Conservation (phyloP, 2,329 filamentous ascomycete species). For the Fusarium sp. region DNA sequence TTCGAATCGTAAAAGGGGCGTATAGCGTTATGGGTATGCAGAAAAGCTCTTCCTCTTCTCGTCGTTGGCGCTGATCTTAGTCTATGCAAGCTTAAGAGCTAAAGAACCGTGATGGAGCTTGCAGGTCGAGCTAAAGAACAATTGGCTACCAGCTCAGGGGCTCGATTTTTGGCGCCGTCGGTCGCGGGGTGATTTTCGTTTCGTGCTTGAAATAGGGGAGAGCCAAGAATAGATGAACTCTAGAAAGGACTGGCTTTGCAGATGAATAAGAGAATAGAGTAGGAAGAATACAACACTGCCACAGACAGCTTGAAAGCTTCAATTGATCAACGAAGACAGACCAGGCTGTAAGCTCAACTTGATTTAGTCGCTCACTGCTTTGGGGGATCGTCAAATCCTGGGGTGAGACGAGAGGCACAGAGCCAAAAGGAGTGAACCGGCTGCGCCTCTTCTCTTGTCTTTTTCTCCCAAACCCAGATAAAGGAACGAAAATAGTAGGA, state of each 20-base stretch:
- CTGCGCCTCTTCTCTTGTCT: conserved; percentile 15
- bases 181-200: conserved; percentile 31
- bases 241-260: conserved; percentile 6
- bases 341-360: background rate
- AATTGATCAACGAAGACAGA: conserved; percentile 19
- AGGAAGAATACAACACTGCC: conserved; percentile 17
- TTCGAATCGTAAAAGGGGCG: conserved; percentile 20
- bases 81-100: conserved; percentile 15
- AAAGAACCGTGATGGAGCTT: background rate
- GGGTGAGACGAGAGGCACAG: conserved; percentile 15
- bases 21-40: conserved; percentile 22
- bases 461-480: background rate
- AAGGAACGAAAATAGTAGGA: background rate
- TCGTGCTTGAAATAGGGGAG: conserved; percentile 30
- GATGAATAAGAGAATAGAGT: background rate
- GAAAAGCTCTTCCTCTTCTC: conserved; percentile 8
- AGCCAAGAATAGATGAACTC: conserved; percentile 13
- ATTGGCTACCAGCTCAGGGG: conserved; percentile 38
- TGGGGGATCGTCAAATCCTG: background rate
- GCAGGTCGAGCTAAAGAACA: conserved; percentile 17
- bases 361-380: conserved; percentile 1
- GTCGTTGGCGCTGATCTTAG: conserved; percentile 7
- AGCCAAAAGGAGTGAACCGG: conserved; percentile 10
- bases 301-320: conserved; percentile 18
- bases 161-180: conserved; percentile 33